These are phyloP conservation scores for Annulohypoxylon bovei DNA, from an alignment of 495 filamentous ascomycete genomes.

Conservation along the genomic window DNA sequence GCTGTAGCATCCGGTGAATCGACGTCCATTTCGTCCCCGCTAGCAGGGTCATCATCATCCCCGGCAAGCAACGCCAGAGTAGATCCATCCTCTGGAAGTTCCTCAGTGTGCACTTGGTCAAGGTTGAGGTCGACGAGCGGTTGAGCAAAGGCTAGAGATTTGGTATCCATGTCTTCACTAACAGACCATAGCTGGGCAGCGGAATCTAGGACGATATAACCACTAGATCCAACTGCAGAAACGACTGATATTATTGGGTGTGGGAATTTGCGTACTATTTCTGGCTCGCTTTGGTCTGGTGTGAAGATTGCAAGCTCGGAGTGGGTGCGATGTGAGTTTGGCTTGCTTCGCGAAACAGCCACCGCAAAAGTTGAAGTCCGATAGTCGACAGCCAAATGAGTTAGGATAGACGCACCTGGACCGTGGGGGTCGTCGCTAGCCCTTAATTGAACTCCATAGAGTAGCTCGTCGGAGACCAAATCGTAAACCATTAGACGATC, in stretches of 20 bases:
- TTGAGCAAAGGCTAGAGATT: constrained; percentile 57
- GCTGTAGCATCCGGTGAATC: constrained; percentile 46
- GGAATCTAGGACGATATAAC: constrained; percentile 69
- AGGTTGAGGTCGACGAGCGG: constrained; percentile 59
- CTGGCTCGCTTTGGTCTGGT: constrained; percentile 56
- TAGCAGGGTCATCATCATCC: constrained; percentile 60
- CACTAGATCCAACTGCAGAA: constrained; percentile 61
- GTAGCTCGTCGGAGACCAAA: constrained; percentile 66
- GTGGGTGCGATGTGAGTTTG: constrained; percentile 38
- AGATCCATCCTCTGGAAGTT: constrained; percentile 22
- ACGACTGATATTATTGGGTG: constrained; percentile 64
- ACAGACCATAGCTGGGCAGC: constrained; percentile 66
- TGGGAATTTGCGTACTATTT: constrained; percentile 58
- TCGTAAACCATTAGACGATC: constrained; percentile 73
- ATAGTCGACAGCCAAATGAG: constrained; percentile 69
- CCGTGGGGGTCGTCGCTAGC: constrained; percentile 27
- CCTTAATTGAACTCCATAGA: constrained; percentile 57
- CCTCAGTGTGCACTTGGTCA: constrained; percentile 42
- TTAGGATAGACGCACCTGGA: constrained; percentile 45
- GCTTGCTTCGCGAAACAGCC: constrained; percentile 54
- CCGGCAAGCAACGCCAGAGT: constrained; percentile 35
- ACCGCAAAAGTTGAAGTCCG: constrained; percentile 67
- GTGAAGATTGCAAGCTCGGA: constrained; percentile 68
- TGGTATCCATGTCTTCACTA: constrained; percentile 60
- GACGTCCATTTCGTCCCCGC: constrained; percentile 56